These are phyloP conservation scores for Crithidia sp. DNA, from an alignment of 208 protist genomes.

Conservation along the genomic window DNA sequence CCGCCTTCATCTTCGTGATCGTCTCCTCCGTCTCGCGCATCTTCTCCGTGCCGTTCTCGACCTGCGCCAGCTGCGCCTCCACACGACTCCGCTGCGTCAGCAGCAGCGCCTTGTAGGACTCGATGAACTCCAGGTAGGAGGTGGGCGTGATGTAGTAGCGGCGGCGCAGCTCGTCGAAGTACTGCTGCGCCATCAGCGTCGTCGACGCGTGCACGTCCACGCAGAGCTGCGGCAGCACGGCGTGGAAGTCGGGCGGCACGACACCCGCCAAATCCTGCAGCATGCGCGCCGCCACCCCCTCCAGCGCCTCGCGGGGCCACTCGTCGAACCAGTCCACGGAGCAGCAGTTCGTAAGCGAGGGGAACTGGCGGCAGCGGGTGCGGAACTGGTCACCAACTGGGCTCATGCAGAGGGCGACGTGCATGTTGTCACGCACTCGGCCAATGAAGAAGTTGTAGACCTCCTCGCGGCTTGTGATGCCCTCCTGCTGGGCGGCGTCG, in stretches of 20 bases:
- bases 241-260: slow-evolving; percentile 56
- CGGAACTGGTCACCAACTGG: slow-evolving; percentile 96
- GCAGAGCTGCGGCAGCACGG: slow-evolving; percentile 78
- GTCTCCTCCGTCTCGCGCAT: slow-evolving; percentile 94
- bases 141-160: slow-evolving; percentile 96
- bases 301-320: slow-evolving; percentile 96
- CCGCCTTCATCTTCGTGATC: slow-evolving; percentile 92
- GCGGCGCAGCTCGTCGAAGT: slow-evolving; percentile 92
- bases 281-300: slow-evolving; percentile 85
- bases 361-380: slow-evolving; percentile 95
- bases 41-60: slow-evolving; percentile 91
- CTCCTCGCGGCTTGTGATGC: slow-evolving; percentile 89
- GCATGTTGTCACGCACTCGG: slow-evolving; percentile 95
- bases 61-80: slow-evolving; percentile 87
- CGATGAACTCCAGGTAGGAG: slow-evolving; percentile 96
- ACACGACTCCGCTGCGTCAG: slow-evolving; percentile 78
- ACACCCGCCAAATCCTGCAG: slow-evolving; percentile 61
- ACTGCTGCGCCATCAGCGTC: slow-evolving; percentile 70
- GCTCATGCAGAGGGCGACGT: slow-evolving; percentile 97
- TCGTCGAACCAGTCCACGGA: slow-evolving; percentile 98
- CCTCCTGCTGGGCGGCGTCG: slow-evolving; percentile 88
- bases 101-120: slow-evolving; percentile 92
- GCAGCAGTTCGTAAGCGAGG: slow-evolving; percentile 98
- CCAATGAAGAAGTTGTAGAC: slow-evolving; percentile 96
- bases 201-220: slow-evolving; percentile 90